phyloP scores from a whole-genome alignment of 2,329 filamentous ascomycete genomes.

The Fusarium annulatum region DNA sequence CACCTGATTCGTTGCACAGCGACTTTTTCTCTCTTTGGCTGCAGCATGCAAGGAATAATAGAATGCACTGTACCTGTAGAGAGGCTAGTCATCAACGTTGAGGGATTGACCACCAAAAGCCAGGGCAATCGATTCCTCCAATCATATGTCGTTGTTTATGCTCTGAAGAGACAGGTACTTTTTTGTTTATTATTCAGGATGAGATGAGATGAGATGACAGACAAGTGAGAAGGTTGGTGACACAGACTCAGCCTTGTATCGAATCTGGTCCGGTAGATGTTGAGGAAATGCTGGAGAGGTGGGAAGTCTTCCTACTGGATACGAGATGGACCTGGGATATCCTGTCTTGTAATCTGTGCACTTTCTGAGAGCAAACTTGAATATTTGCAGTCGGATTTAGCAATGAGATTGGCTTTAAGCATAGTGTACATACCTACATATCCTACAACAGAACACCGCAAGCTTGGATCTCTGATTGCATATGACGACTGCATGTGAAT shows the following conservation, averaged over 20 bases:
- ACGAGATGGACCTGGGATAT: conserved; percentile 2
- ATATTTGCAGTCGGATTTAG: background rate
- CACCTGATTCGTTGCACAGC: conserved; percentile 26
- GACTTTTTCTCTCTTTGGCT: conserved; percentile 5
- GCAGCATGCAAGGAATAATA: conserved; percentile 43
- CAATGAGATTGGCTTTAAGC: background rate
- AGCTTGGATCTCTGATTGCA: background rate
- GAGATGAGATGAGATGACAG: conserved; percentile 18
- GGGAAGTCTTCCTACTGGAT: conserved; percentile 35
- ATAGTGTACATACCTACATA: background rate
- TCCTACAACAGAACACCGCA: background rate
- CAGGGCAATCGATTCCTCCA: conserved; percentile 31
- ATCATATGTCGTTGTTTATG: conserved; percentile 20
- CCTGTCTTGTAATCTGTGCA: background rate
- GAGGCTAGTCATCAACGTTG: conserved; percentile 21
- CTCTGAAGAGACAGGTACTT: conserved; percentile 11
- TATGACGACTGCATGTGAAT: background rate
- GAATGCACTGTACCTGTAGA: conserved; percentile 11
- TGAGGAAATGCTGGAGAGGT: conserved; percentile 16
- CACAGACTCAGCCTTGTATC: conserved; percentile 37
- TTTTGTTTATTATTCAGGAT: background rate
- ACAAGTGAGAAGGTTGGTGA: conserved; percentile 14
- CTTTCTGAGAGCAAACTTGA: background rate
- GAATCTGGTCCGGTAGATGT: background rate
- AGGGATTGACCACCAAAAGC: conserved; percentile 36